phyloP scores from a whole-genome alignment of 2,329 filamentous ascomycete genomes.

The Curvularia lunata region DNA sequence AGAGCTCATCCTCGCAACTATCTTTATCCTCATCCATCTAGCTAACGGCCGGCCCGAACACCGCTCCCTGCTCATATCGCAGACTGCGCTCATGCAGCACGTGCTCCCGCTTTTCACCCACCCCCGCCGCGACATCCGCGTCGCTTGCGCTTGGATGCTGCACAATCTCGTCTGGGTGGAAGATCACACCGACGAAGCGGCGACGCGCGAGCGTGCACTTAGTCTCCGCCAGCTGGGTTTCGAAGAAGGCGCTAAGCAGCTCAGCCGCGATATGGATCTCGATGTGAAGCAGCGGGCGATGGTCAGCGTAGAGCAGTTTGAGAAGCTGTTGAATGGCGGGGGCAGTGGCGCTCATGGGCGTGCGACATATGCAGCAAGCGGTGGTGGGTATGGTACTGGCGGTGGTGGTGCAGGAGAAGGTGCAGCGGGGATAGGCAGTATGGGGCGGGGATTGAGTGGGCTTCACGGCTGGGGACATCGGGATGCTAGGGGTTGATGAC shows the following conservation, averaged over 20 bases:
- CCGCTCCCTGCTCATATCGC: constrained; percentile 69
- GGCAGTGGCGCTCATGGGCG: neutral
- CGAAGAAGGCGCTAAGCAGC: constrained; percentile 65
- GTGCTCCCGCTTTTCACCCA: constrained; percentile 77
- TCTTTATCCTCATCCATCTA: constrained; percentile 86
- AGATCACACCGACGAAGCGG: constrained; percentile 69
- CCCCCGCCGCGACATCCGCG: constrained; percentile 74
- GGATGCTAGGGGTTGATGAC: constrained; percentile 15
- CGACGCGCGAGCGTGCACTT: constrained; percentile 69
- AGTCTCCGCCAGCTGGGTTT: constrained; percentile 77
- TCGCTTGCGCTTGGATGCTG: constrained; percentile 80
- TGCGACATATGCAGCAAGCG: constrained; percentile 14
- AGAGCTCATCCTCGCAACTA: constrained; percentile 77
- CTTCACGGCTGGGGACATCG: constrained; percentile 27
- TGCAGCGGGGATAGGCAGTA: constrained; percentile 10
- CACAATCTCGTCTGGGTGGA: constrained; percentile 87
- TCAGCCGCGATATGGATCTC: constrained; percentile 72
- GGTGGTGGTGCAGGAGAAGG: constrained; percentile 8
- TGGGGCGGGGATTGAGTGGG: constrained; percentile 10
- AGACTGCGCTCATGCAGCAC: constrained; percentile 75
- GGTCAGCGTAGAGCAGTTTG: constrained; percentile 71
- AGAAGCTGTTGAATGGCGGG: constrained; percentile 26
- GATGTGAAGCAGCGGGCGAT: constrained; percentile 87
- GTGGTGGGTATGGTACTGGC: constrained; percentile 17
- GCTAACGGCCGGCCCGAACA: constrained; percentile 81